Conservation (phyloP, 805 yeast species). For the Monosporozyma solicola region DNA sequence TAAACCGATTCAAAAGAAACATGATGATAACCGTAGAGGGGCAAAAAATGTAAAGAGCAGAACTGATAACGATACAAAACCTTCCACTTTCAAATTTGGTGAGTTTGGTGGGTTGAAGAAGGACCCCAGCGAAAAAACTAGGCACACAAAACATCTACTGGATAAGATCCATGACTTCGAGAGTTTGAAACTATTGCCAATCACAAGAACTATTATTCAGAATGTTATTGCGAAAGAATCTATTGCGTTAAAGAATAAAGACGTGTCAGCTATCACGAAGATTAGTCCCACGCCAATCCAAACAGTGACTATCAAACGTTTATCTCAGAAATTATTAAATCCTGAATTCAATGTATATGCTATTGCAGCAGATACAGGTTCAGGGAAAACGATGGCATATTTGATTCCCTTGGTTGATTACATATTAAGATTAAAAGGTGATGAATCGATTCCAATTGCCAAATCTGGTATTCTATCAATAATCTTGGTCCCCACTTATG, state of each 20-base stretch:
- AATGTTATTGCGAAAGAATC: constrained; percentile 44
- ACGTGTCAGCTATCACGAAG: neutral
- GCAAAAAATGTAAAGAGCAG: neutral
- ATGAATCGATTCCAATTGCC: constrained; percentile 21
- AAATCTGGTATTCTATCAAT: constrained; percentile 54
- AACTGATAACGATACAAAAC: neutral
- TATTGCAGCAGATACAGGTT: constrained; percentile 93
- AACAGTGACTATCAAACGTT: constrained; percentile 49
- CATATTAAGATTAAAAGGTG: constrained; percentile 48
- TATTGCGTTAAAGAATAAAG: constrained; percentile 23
- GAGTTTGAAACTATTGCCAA: constrained; percentile 58
- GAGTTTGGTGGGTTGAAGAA: constrained; percentile 39
- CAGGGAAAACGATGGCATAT: constrained; percentile 94
- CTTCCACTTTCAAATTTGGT: constrained; percentile 33
- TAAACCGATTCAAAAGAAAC: neutral
- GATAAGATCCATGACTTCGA: constrained; percentile 53
- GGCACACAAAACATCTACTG: constrained; percentile 33
- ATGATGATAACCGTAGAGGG: neutral
- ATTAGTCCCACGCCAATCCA: constrained; percentile 73
- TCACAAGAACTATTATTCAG: constrained; percentile 52
- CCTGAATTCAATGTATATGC: constrained; percentile 52
- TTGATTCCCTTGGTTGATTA: constrained; percentile 65
- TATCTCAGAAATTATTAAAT: constrained; percentile 28
- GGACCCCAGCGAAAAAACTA: constrained; percentile 24
- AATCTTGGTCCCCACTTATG: constrained; percentile 84